Conservation (phyloP, 805 yeast species). For the Blastobotrys peoriensis region DNA sequence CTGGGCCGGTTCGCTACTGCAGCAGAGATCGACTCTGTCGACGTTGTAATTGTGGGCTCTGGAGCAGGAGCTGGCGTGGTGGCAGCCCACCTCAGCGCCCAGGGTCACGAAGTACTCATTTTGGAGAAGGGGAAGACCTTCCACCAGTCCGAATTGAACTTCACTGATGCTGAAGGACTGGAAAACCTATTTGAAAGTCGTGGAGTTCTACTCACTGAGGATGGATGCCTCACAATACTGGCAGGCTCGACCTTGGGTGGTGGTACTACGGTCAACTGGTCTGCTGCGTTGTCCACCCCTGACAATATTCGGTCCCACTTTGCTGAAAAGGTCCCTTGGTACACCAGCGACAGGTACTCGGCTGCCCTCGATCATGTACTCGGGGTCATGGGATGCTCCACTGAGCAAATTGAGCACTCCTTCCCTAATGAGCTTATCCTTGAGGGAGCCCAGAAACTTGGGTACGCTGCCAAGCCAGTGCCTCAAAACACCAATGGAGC, state of each 20-base stretch:
- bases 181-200: constrained; percentile 35
- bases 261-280: constrained; percentile 55
- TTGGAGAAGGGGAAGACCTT: constrained; percentile 47
- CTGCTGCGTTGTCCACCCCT: constrained; percentile 46
- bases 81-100: constrained; percentile 40
- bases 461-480: constrained; percentile 37
- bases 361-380: constrained; percentile 41
- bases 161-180: constrained; percentile 36
- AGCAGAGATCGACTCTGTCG: constrained; percentile 19
- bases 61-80: constrained; percentile 52
- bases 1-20: constrained; percentile 10
- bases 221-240: constrained; percentile 34
- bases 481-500: constrained; percentile 42
- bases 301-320: constrained; percentile 47
- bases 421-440: constrained; percentile 38
- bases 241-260: constrained; percentile 56
- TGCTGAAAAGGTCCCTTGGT: constrained; percentile 45
- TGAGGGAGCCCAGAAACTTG: constrained; percentile 41
- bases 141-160: constrained; percentile 32
- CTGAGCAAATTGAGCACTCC: constrained; percentile 38
- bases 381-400: constrained; percentile 43
- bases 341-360: constrained; percentile 39
- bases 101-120: constrained; percentile 41
- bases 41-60: constrained; percentile 40
- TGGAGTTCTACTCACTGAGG: constrained; percentile 35